phyloP scores from a whole-genome alignment of 768 basidiomycete genomes.

The Mycena chlorophos region DNA sequence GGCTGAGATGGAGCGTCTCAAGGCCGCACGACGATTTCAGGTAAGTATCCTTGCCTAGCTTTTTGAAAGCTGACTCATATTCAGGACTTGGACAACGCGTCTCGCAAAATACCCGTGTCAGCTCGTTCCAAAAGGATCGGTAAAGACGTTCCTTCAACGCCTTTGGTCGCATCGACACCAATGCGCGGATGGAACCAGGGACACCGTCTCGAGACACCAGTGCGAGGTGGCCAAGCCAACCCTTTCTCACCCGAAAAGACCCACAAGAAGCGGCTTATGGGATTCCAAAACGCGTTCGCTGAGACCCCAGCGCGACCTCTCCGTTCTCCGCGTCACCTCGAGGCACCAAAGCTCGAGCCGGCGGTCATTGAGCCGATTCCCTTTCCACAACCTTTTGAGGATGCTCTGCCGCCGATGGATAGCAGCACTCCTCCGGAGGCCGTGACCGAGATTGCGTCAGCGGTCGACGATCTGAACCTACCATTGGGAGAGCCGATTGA shows the following conservation, averaged over 20 bases:
- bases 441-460: background rate
- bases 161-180: slow-evolving; percentile 41
- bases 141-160: slow-evolving; percentile 41
- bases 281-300: slow-evolving; percentile 57
- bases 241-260: slow-evolving; percentile 32
- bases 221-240: slow-evolving; percentile 24
- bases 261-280: slow-evolving; percentile 44
- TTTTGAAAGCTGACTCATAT: slow-evolving; percentile 44
- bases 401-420: slow-evolving; percentile 28
- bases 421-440: slow-evolving; percentile 12
- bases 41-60: slow-evolving; percentile 35
- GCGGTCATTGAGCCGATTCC: slow-evolving; percentile 21
- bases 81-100: slow-evolving; percentile 63
- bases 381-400: slow-evolving; percentile 7
- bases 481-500: slow-evolving; percentile 41
- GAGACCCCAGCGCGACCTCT: slow-evolving; percentile 37
- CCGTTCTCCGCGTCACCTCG: slow-evolving; percentile 12
- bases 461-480: slow-evolving; percentile 24
- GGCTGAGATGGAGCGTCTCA: slow-evolving; percentile 68
- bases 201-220: slow-evolving; percentile 31
- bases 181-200: slow-evolving; percentile 38
- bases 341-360: background rate
- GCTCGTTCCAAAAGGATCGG: slow-evolving; percentile 42
- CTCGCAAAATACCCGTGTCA: slow-evolving; percentile 49
- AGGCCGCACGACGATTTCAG: slow-evolving; percentile 69